Conservation (phyloP, 345 rosid species). For the Jatropha curcas region DNA sequence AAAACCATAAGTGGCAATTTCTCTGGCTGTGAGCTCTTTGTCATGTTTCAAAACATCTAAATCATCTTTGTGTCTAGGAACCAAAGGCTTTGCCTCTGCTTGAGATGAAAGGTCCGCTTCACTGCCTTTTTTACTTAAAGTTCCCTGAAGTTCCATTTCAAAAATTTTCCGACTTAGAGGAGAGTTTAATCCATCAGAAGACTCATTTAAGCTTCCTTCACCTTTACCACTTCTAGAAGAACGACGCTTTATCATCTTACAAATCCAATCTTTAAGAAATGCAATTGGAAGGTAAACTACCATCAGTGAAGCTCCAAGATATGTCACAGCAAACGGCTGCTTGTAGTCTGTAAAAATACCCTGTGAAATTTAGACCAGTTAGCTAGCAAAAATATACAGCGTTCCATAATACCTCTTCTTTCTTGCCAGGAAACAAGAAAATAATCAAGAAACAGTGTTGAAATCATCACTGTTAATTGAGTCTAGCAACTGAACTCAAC, state of each 20-base stretch:
- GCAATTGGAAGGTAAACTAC: constrained; percentile 96
- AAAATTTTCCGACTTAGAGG: constrained; percentile 57
- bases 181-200: constrained; percentile 54
- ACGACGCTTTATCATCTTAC: constrained; percentile 44
- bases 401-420: neutral
- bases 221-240: constrained; percentile 55
- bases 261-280: constrained; percentile 82
- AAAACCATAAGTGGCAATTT: constrained; percentile 77
- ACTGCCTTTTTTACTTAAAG: constrained; percentile 72
- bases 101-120: constrained; percentile 55
- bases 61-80: constrained; percentile 60
- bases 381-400: neutral
- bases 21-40: constrained; percentile 58
- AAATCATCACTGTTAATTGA: neutral
- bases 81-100: constrained; percentile 65
- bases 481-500: neutral
- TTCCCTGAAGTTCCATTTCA: constrained; percentile 79
- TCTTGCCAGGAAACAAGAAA: constrained; percentile 5
- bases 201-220: constrained; percentile 40
- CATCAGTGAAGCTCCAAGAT: constrained; percentile 98
- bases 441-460: neutral
- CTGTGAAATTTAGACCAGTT: constrained; percentile 37
- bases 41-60: constrained; percentile 42
- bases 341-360: constrained; percentile 87
- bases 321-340: constrained; percentile 98